phyloP scores from a whole-genome alignment of 306 rosid species.

The Prunus kanzakura region DNA sequence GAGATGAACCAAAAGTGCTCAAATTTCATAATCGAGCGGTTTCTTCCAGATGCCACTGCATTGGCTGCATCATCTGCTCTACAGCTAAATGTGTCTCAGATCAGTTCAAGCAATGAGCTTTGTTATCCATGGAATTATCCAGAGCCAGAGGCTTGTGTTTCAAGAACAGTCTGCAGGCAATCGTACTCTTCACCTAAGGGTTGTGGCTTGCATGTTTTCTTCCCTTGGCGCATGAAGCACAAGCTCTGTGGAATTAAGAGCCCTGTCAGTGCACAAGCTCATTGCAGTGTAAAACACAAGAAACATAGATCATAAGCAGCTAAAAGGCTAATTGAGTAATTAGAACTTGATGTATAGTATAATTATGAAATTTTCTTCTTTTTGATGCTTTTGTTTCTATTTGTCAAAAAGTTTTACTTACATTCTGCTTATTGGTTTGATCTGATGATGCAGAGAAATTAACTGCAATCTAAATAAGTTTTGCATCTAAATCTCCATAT shows the following conservation, averaged over 20 bases:
- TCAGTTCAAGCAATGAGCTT: not conserved
- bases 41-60: conserved; percentile 83
- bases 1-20: conserved; percentile 45
- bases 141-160: conserved; percentile 27
- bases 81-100: conserved; percentile 13
- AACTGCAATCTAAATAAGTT: not conserved
- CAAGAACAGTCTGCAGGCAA: conserved; percentile 19
- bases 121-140: conserved; percentile 12
- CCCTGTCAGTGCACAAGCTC: conserved; percentile 43
- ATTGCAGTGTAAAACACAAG: conserved; percentile 29
- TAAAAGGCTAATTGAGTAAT: not conserved
- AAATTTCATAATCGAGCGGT: conserved; percentile 71
- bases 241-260: conserved; percentile 62
- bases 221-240: conserved; percentile 73
- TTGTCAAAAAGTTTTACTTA: not conserved
- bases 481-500: not conserved
- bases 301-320: conserved; percentile 28
- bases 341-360: not conserved
- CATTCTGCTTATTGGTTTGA: not conserved
- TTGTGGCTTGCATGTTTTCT: conserved; percentile 57
- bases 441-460: not conserved
- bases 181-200: conserved; percentile 56
- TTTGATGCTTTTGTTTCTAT: not conserved
- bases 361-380: not conserved
- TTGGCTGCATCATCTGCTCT: conserved; percentile 61